These are phyloP conservation scores for Suillus decipiens DNA, from an alignment of 768 basidiomycete species.

Conservation along the genomic window DNA sequence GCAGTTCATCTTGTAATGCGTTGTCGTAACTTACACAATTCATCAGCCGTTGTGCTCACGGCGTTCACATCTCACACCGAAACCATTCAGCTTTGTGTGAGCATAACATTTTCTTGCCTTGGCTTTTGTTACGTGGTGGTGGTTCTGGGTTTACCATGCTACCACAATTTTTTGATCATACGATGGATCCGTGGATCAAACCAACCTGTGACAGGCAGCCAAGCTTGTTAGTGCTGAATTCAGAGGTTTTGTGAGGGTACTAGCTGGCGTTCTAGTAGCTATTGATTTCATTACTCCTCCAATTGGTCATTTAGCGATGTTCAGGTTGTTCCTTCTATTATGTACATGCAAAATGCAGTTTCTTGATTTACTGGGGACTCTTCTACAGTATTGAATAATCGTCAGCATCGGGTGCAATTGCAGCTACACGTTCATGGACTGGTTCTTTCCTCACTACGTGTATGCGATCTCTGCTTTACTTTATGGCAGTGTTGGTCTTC, in stretches of 20 bases:
- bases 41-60: neutral
- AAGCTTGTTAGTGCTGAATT: neutral
- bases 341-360: too few relatives aligned
- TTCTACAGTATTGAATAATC: too few relatives aligned
- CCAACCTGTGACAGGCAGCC: neutral
- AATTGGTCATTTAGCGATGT: neutral
- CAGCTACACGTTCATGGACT: too few relatives aligned
- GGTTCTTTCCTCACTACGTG: too few relatives aligned
- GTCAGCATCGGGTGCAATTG: too few relatives aligned
- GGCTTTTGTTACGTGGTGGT: neutral
- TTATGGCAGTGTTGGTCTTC: too few relatives aligned
- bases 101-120: neutral
- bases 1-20: neutral
- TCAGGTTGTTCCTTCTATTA: too few relatives aligned
- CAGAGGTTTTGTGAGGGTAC: neutral
- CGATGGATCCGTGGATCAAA: neutral
- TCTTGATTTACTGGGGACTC: too few relatives aligned
- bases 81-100: neutral
- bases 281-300: neutral
- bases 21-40: neutral
- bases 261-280: neutral
- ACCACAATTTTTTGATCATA: neutral
- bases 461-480: too few relatives aligned
- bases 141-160: neutral
- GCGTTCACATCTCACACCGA: neutral